Conservation (phyloP, 345 rosid genomes). For the Fremontodendron californicum region DNA sequence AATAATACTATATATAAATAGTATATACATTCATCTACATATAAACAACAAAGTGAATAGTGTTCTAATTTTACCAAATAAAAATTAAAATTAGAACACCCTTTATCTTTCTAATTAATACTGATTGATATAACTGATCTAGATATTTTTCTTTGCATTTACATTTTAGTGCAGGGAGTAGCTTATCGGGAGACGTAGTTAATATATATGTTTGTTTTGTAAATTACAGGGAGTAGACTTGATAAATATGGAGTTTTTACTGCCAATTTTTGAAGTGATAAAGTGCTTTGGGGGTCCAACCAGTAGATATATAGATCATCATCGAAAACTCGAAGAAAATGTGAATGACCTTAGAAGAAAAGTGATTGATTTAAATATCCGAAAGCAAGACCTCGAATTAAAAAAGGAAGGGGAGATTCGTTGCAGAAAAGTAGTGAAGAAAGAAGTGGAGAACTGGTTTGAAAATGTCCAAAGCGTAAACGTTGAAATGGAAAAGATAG, state of each 20-base stretch:
- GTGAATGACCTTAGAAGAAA: background rate
- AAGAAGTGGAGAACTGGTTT: constrained; percentile 10
- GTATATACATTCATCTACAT: background rate
- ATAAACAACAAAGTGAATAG: background rate
- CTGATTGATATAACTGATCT: too few relatives aligned
- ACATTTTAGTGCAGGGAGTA: background rate
- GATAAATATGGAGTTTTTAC: background rate
- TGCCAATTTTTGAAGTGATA: background rate
- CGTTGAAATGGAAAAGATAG: background rate
- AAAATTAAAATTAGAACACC: too few relatives aligned
- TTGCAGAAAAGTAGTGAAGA: constrained; percentile 2
- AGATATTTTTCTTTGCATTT: background rate
- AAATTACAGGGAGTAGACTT: background rate
- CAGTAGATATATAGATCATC: background rate
- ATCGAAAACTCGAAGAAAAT: constrained; percentile 5
- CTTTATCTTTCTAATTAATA: too few relatives aligned
- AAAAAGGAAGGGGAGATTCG: background rate
- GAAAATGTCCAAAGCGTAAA: background rate
- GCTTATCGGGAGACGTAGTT: background rate
- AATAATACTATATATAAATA: too few relatives aligned
- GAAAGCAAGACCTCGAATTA: background rate
- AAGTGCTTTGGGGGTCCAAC: background rate
- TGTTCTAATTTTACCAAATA: too few relatives aligned
- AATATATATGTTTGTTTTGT: background rate
- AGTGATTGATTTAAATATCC: background rate